These are phyloP conservation scores for Cryptosporidium ryanae DNA, from an alignment of 169 alveolate species.

Conservation along the genomic window DNA sequence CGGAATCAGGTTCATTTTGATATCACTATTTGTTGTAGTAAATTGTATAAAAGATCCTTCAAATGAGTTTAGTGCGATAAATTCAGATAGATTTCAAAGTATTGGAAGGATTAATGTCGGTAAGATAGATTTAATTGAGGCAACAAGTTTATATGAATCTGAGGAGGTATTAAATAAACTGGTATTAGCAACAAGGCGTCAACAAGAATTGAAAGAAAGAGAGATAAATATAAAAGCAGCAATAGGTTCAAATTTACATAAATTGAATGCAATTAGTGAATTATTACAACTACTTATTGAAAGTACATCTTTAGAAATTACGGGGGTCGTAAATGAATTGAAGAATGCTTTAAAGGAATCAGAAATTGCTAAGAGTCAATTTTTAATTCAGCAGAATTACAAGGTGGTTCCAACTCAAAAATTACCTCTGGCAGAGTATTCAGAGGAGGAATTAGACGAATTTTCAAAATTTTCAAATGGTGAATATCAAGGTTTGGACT, in stretches of 20 bases:
- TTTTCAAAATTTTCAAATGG: conserved; percentile 59
- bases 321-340: conserved; percentile 45
- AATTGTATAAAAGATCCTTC: not conserved
- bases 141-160: conserved; percentile 49
- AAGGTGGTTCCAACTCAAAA: conserved; percentile 66
- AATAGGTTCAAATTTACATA: conserved; percentile 62
- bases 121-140: conserved; percentile 57
- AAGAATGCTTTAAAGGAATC: conserved; percentile 31
- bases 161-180: conserved; percentile 53
- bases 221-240: conserved; percentile 72
- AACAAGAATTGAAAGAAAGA: conserved; percentile 67
- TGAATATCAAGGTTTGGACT: conserved; percentile 66
- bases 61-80: not conserved
- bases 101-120: conserved; percentile 64
- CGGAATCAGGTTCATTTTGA: not conserved
- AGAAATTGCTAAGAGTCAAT: conserved; percentile 37
- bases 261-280: conserved; percentile 58
- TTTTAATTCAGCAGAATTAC: conserved; percentile 45
- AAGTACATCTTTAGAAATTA: conserved; percentile 34
- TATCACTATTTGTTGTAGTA: not conserved
- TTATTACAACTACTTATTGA: conserved; percentile 58
- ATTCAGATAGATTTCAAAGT: conserved; percentile 8
- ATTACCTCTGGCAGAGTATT: conserved; percentile 69
- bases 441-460: conserved; percentile 41
- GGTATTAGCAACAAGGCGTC: conserved; percentile 44